phyloP scores from a whole-genome alignment of 345 rosid species.

The Mallotus nudiflorus region DNA sequence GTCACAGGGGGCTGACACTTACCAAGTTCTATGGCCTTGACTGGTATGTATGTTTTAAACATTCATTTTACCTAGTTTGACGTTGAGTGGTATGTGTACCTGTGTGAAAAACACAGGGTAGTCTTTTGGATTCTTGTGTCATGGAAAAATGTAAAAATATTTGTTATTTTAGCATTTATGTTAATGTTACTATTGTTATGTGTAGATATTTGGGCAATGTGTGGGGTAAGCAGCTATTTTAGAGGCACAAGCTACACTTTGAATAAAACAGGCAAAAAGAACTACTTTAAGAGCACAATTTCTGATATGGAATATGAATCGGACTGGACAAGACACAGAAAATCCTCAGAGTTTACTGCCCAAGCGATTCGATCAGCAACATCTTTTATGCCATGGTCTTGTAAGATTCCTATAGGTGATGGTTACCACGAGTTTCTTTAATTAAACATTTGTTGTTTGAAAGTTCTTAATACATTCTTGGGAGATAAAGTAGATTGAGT shows the following conservation, averaged over 20 bases:
- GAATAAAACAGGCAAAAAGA: conserved; percentile 22
- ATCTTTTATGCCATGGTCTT: conserved; percentile 72
- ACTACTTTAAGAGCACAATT: conserved; percentile 28
- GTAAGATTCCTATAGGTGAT: conserved; percentile 82
- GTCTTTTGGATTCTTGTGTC: neutral
- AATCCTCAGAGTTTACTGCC: conserved; percentile 50
- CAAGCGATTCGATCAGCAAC: conserved; percentile 64
- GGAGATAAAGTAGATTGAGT: conserved; percentile 28
- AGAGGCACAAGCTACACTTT: conserved; percentile 33
- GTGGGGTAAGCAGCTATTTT: conserved; percentile 37
- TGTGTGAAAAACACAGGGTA: neutral
- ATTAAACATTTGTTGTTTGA: conserved; percentile 23
- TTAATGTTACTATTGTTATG: neutral
- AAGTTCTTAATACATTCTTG: conserved; percentile 29
- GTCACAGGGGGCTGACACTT: conserved; percentile 65
- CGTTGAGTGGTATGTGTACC: neutral
- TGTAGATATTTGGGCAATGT: conserved; percentile 56
- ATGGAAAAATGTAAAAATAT: neutral
- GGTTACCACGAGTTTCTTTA: conserved; percentile 74
- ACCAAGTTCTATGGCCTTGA: conserved; percentile 43
- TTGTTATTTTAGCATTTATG: neutral
- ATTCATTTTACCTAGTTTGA: too few species aligned
- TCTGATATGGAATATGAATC: conserved; percentile 84
- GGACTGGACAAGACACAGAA: conserved; percentile 49
- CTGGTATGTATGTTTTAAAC: conserved; percentile 43